Conservation (phyloP, 1,139 yeast genomes). For the Candida sojae region DNA sequence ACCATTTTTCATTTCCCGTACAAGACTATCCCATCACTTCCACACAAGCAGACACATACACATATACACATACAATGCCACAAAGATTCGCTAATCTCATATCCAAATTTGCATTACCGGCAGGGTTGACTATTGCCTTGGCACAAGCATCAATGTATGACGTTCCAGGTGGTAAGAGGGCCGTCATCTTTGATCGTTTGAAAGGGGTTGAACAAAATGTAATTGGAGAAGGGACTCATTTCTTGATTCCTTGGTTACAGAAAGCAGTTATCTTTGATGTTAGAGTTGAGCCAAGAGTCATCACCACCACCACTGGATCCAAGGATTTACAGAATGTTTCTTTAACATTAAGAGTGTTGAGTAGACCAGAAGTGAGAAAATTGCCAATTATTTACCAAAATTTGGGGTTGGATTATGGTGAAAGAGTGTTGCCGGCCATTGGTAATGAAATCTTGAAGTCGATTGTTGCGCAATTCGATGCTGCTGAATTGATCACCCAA, state of each 20-base stretch:
- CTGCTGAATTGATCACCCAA: slow-evolving; percentile 96
- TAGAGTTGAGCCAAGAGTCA: slow-evolving; percentile 86
- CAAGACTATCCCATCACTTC: not conserved
- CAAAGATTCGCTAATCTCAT: slow-evolving; percentile 40
- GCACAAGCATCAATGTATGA: slow-evolving; percentile 82
- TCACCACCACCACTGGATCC: slow-evolving; percentile 94
- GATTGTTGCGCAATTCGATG: slow-evolving; percentile 97
- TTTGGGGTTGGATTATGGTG: slow-evolving; percentile 94
- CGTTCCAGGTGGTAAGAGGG: slow-evolving; percentile 94
- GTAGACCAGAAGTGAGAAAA: slow-evolving; percentile 84
- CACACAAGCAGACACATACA: not conserved
- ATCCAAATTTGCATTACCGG: slow-evolving; percentile 63
- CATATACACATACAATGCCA: slow-evolving; percentile 25
- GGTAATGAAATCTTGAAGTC: slow-evolving; percentile 95
- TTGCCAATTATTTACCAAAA: slow-evolving; percentile 87
- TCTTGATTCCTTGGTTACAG: slow-evolving; percentile 94
- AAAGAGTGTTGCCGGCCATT: slow-evolving; percentile 94
- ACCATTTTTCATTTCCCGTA: too few relatives aligned
- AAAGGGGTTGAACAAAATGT: slow-evolving; percentile 85
- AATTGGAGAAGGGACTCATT: slow-evolving; percentile 96
- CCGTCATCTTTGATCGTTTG: slow-evolving; percentile 91
- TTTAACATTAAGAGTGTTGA: slow-evolving; percentile 87
- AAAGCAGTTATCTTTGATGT: slow-evolving; percentile 89
- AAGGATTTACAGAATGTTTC: slow-evolving; percentile 97
- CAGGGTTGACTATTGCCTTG: slow-evolving; percentile 65